Evolutionary conservation across 257 asterid genomes (phyloP).

Genomic region (Solanum etuberosum): DNA sequence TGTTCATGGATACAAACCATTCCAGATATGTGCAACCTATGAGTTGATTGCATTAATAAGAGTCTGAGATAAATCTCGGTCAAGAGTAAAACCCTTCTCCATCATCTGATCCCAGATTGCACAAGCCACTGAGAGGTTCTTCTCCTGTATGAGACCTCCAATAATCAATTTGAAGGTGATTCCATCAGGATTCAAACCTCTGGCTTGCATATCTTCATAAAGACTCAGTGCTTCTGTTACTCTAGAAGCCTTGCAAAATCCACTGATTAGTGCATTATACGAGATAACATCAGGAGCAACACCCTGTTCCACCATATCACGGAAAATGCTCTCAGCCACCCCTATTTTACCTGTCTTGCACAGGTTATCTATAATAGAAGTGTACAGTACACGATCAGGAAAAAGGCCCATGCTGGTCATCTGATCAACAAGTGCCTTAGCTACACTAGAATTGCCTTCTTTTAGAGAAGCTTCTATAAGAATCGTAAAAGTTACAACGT

Average conservation of each 20-base stretch:
- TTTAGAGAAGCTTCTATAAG: slow-evolving; percentile 64
- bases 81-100: slow-evolving; percentile 91
- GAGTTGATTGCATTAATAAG: slow-evolving; percentile 49
- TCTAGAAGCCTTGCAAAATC: slow-evolving; percentile 58
- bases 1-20: slow-evolving; percentile 12
- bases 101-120: slow-evolving; percentile 90
- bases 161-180: slow-evolving; percentile 67
- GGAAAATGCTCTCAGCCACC: slow-evolving; percentile 48
- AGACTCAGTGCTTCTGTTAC: slow-evolving; percentile 60
- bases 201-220: slow-evolving; percentile 58
- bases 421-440: slow-evolving; percentile 58
- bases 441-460: slow-evolving; percentile 50
- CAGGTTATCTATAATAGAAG: slow-evolving; percentile 57
- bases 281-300: slow-evolving; percentile 62
- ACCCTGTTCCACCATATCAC: slow-evolving; percentile 59
- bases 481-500: slow-evolving; percentile 66
- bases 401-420: slow-evolving; percentile 43
- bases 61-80: slow-evolving; percentile 57
- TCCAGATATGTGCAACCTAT: slow-evolving; percentile 15
- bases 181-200: slow-evolving; percentile 62
- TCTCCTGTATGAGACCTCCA: slow-evolving; percentile 67
- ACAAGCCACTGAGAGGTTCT: slow-evolving; percentile 56
- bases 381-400: slow-evolving; percentile 62
- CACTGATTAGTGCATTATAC: slow-evolving; percentile 68
- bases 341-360: slow-evolving; percentile 54